Conservation (phyloP, 202 grass and related monocot genomes). For the Setaria viridis region DNA sequence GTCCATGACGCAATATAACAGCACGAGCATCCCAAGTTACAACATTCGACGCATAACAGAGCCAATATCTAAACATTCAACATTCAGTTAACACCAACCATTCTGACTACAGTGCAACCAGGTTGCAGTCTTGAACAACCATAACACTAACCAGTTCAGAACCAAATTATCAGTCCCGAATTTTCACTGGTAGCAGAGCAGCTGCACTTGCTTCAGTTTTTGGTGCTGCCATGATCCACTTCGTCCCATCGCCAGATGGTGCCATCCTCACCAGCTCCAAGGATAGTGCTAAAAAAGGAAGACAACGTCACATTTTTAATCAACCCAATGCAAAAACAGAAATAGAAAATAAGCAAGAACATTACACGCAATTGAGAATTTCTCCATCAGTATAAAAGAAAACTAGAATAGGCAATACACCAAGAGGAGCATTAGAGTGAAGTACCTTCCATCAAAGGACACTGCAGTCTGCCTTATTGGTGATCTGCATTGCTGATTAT, state of each 20-base stretch:
- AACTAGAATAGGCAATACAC: slow-evolving; percentile 20
- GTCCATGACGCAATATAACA: not conserved
- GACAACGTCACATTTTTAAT: not conserved
- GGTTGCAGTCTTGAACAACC: not conserved
- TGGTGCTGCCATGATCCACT: slow-evolving; percentile 44
- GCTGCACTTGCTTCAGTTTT: slow-evolving; percentile 39
- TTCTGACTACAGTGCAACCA: not conserved
- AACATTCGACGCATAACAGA: slow-evolving; percentile 18
- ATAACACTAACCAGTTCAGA: not conserved
- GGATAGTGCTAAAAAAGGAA: slow-evolving; percentile 67
- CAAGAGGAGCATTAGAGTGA: not conserved
- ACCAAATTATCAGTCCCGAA: not conserved
- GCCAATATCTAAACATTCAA: not conserved
- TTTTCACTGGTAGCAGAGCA: not conserved
- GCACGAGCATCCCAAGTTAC: not conserved
- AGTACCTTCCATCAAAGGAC: slow-evolving; percentile 96
- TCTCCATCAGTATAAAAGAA: not conserved
- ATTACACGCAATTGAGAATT: not conserved
- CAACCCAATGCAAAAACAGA: not conserved
- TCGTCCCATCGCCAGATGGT: slow-evolving; percentile 92
- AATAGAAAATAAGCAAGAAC: not conserved
- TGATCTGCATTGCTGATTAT: slow-evolving; percentile 80
- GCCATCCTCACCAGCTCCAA: slow-evolving; percentile 88
- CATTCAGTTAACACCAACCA: slow-evolving; percentile 2
- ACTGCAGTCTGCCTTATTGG: slow-evolving; percentile 92